Percentiles rank a stretch among this genome's conserved stretches.
These are phyloP conservation scores for Salix caprea DNA, from an alignment of 345 rosid species.

Conservation along the genomic window DNA sequence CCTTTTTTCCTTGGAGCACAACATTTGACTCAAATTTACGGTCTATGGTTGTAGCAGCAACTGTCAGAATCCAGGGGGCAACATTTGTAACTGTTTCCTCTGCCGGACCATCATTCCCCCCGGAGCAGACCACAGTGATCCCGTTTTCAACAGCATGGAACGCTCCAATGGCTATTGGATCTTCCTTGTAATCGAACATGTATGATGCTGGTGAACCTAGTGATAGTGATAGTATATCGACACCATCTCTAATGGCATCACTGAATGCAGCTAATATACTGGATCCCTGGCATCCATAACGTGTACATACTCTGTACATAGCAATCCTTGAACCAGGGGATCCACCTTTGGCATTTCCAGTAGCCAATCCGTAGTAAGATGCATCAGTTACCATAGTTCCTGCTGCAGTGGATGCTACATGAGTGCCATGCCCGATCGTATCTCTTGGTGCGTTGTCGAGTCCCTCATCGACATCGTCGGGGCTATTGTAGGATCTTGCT, in stretches of 20 bases:
- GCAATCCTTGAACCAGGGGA: conserved; percentile 66
- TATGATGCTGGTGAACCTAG: conserved; percentile 40
- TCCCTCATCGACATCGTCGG: conserved; percentile 24
- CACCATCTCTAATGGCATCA: conserved; percentile 72
- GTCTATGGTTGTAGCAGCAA: conserved; percentile 80
- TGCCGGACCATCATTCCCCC: conserved; percentile 74
- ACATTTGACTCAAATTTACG: conserved; percentile 69
- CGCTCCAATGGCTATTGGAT: conserved; percentile 77
- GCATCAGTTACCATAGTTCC: conserved; percentile 56
- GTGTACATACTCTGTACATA: conserved; percentile 54
- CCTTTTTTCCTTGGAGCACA: conserved; percentile 50
- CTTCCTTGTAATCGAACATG: conserved; percentile 27
- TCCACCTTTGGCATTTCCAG: conserved; percentile 74
- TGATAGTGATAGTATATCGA: conserved; percentile 65
- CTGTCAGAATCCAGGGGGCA: conserved; percentile 87
- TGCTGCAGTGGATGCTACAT: conserved; percentile 70
- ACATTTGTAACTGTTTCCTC: conserved; percentile 47
- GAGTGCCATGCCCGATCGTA: conserved; percentile 71
- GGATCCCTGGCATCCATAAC: conserved; percentile 56
- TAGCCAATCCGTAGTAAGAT: conserved; percentile 67
- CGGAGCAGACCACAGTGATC: conserved; percentile 73
- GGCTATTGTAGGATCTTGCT: conserved; percentile 53
- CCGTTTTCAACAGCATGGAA: conserved; percentile 72
- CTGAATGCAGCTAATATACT: conserved; percentile 69
- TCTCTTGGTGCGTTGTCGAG: conserved; percentile 51